A percentile compares a stretch with the other conserved stretches of the same genome.
Conservation (phyloP, 805 yeast genomes). For the Groenewaldozyma tartarivorans region DNA sequence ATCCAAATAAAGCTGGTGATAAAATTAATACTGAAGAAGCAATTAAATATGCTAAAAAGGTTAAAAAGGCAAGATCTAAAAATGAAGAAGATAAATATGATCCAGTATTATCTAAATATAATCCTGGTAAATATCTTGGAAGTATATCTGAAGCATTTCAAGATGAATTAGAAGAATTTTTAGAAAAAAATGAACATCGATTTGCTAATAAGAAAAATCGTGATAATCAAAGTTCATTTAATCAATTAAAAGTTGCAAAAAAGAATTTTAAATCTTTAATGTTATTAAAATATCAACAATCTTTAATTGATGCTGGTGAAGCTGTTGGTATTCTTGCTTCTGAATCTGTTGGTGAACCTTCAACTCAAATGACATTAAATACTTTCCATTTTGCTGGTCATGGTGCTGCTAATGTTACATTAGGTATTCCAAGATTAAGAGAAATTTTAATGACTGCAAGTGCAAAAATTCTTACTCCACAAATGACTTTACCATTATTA, state of each 20-base stretch:
- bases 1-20: conserved; percentile 58
- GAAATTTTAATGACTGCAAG: conserved; percentile 99
- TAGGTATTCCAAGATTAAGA: conserved; percentile 99
- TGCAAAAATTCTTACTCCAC: conserved; percentile 93
- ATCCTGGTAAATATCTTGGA: conserved; percentile 86
- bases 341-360: conserved; percentile 98
- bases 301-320: conserved; percentile 92
- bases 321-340: conserved; percentile 97
- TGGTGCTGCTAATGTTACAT: conserved; percentile 99
- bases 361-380: conserved; percentile 96
- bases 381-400: conserved; percentile 99
- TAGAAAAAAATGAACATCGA: conserved; percentile 43
- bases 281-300: conserved; percentile 98
- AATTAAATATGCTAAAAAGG: conserved; percentile 69
- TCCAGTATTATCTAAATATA: conserved; percentile 77
- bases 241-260: conserved; percentile 38
- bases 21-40: conserved; percentile 83
- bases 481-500: conserved; percentile 86
- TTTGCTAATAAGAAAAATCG: conserved; percentile 39
- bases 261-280: conserved; percentile 91
- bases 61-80: conserved; percentile 44
- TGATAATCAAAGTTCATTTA: conserved; percentile 17
- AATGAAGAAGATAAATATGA: conserved; percentile 62
- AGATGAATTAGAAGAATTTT: conserved; percentile 62
- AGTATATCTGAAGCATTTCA: conserved; percentile 88